These are phyloP conservation scores for Colletotrichum filicis DNA, from an alignment of 2,329 filamentous ascomycete genomes.

Conservation along the genomic window DNA sequence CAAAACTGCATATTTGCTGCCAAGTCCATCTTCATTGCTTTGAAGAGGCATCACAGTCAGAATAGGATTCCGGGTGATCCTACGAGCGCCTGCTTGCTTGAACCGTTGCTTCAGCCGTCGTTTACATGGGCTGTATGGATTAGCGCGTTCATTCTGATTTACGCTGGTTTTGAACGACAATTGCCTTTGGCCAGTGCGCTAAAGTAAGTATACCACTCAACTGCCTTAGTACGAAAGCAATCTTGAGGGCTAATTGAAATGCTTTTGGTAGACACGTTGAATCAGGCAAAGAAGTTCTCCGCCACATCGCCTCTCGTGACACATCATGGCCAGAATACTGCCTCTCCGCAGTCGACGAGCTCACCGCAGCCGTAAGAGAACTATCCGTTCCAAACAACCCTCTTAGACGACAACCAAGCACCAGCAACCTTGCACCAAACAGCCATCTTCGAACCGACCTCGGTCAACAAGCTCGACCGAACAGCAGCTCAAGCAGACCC, in stretches of 20 bases:
- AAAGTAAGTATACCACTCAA: conserved; percentile 45
- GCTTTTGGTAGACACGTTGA: conserved; percentile 40
- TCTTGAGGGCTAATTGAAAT: not conserved
- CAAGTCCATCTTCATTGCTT: conserved; percentile 55
- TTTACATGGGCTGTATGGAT: conserved; percentile 66
- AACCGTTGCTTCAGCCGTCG: conserved; percentile 59
- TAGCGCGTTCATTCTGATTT: conserved; percentile 61
- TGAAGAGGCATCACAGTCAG: conserved; percentile 44
- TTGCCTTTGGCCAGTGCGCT: conserved; percentile 49
- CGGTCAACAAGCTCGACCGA: not conserved
- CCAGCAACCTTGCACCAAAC: not conserved
- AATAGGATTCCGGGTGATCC: conserved; percentile 29
- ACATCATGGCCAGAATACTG: conserved; percentile 49
- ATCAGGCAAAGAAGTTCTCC: conserved; percentile 42
- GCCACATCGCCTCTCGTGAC: conserved; percentile 42
- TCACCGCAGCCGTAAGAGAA: conserved; percentile 43
- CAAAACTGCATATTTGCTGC: conserved; percentile 63
- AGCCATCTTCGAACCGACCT: not conserved
- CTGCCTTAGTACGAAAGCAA: no score
- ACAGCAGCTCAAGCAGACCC: not conserved
- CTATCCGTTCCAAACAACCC: conserved; percentile 21
- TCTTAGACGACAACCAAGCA: not conserved
- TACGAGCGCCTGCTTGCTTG: conserved; percentile 20
- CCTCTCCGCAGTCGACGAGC: conserved; percentile 44
- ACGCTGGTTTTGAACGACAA: conserved; percentile 59